Conservation (phyloP, 805 yeast species). For the Wickerhamiella parazyma region DNA sequence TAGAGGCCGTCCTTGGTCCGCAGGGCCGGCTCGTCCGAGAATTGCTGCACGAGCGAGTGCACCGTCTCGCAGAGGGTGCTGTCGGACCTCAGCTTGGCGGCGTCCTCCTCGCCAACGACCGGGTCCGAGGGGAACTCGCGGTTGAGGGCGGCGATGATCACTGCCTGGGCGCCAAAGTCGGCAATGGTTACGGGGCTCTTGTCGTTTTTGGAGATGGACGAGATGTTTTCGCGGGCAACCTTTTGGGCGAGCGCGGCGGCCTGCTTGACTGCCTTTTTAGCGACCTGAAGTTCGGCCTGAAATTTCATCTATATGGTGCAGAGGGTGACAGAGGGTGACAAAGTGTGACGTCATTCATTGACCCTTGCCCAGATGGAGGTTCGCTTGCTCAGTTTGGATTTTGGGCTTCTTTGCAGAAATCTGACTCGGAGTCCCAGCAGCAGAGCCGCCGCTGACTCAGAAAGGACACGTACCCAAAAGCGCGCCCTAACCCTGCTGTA, state of each 20-base stretch:
- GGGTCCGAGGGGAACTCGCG: conserved; percentile 71
- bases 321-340: no score
- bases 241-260: conserved; percentile 68
- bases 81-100: conserved; percentile 47
- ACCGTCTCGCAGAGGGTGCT: conserved; percentile 39
- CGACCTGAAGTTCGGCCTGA: conserved; percentile 50
- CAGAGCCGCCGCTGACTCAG: no score
- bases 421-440: no score
- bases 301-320: not conserved
- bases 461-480: no score
- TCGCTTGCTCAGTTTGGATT: no score
- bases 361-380: no score
- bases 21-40: conserved; percentile 28
- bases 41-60: conserved; percentile 42
- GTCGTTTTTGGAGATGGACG: conserved; percentile 58
- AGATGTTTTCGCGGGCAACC: conserved; percentile 26
- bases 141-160: conserved; percentile 70
- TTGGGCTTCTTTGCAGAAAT: no score
- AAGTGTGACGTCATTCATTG: no score
- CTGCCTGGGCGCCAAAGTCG: conserved; percentile 92
- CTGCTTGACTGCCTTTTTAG: conserved; percentile 78
- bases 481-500: not conserved
- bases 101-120: conserved; percentile 90
- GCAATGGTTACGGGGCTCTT: conserved; percentile 91
- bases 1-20: conserved; percentile 37